A percentile compares a stretch with the other conserved stretches of the same genome.
Conservation (phyloP, 768 basidiomycete genomes). For the Leucosporidium scottii region DNA sequence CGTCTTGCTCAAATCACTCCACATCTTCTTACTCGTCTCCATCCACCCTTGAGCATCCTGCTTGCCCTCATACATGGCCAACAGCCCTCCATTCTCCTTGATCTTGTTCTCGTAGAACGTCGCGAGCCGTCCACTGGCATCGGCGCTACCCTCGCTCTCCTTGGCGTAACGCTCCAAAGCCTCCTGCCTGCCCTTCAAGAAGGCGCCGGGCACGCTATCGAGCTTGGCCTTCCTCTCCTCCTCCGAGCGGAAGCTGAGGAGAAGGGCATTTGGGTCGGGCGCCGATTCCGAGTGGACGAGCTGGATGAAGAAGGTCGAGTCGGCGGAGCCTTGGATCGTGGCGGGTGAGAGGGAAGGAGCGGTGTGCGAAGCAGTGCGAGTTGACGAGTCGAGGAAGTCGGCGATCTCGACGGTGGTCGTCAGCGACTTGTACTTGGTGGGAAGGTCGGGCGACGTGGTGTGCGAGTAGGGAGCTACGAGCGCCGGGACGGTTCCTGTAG, state of each 20-base stretch:
- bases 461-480: constrained; percentile 31
- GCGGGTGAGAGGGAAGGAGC: constrained; percentile 31
- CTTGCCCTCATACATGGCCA: constrained; percentile 20
- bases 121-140: constrained; percentile 7
- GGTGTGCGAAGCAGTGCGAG: constrained; percentile 3
- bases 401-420: constrained; percentile 2
- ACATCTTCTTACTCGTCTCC: neutral
- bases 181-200: constrained; percentile 28
- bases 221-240: constrained; percentile 21
- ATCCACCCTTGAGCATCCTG: constrained; percentile 2
- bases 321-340: constrained; percentile 14
- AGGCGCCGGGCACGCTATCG: constrained; percentile 8
- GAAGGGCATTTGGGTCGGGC: constrained; percentile 25
- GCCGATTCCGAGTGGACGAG: constrained; percentile 15
- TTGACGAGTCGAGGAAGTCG: constrained; percentile 25
- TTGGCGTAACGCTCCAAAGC: constrained; percentile 24
- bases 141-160: constrained; percentile 3
- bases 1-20: constrained; percentile 17
- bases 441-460: constrained; percentile 21
- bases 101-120: constrained; percentile 24
- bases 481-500: constrained; percentile 5
- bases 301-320: constrained; percentile 18
- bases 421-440: constrained; percentile 27
- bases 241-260: constrained; percentile 21
- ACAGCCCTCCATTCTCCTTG: constrained; percentile 21